phyloP scores from a whole-genome alignment of 139 green algal genomes.

The Chlamydomonas incerta region DNA sequence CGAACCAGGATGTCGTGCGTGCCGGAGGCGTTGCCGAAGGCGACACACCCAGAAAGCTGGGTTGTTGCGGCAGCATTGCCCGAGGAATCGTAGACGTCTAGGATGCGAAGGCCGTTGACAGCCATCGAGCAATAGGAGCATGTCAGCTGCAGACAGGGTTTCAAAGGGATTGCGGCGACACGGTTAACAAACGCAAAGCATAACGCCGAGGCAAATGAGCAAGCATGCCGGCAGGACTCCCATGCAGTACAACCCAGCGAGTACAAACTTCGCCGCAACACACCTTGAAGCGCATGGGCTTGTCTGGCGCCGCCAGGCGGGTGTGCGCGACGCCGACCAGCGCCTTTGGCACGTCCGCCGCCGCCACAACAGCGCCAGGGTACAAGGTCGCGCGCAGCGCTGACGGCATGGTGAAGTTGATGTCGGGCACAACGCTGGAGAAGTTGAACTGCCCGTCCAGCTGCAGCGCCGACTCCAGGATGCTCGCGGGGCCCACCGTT shows the following conservation, averaged over 20 bases:
- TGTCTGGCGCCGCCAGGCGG: not conserved
- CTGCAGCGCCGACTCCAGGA: not conserved
- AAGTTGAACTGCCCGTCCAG: not conserved
- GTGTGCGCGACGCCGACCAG: slow-evolving; percentile 5
- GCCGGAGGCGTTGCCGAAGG: not conserved
- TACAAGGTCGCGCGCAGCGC: not conserved
- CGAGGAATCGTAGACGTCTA: not conserved
- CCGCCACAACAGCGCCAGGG: not conserved
- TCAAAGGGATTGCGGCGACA: no score
- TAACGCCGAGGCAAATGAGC: no score
- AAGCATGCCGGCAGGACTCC: no score
- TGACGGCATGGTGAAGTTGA: not conserved
- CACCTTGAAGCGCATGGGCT: not conserved
- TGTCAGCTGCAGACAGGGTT: slow-evolving; percentile 5
- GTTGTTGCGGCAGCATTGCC: not conserved
- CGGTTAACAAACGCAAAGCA: no score
- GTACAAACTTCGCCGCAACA: not conserved
- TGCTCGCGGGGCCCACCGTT: not conserved
- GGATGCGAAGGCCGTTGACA: not conserved
- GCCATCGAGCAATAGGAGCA: not conserved
- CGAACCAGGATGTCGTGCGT: not conserved
- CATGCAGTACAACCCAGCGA: no score
- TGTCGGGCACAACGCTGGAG: not conserved
- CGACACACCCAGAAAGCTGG: not conserved
- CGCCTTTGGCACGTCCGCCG: not conserved